Base-by-base conservation (phyloP, 495 filamentous ascomycete species). In the Rhizodiscina lignyota region DNA sequence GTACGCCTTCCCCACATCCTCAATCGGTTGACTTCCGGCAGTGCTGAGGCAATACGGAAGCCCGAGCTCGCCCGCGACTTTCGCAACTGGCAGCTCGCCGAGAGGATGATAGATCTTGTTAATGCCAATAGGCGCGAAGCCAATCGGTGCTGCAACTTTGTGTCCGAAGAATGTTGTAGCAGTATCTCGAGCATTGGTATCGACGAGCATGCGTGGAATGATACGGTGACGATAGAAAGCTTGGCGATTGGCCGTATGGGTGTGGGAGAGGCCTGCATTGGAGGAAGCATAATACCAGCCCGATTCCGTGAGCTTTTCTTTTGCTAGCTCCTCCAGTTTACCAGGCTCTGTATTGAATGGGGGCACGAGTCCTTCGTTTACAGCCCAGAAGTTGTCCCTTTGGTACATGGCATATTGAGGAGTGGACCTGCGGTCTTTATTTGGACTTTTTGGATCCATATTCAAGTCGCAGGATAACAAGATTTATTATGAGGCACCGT, bases 151-250 rank as follows among this genome's bases (percentile, higher is more conserved):
- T 5, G 60, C 55, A 28, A 72, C 64, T 21, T 56, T 59, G 47
- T 75, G 71, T 12, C 70, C 70, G 55, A 76, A 79, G 39, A 81
- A 72, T 8, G 48, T 51, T 20, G 70, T 68, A 2, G 45, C 49
- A 2, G 67, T 78, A 46, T 77, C 72, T 5, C 72, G 63, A 13
- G 40, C 42, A 41, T 64, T 70, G 13, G 72, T 78, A 52, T 77
- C 70, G 38, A 77, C 64, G 4, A 79, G 62, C 50, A 64, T 66
- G 16, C 61, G 61, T 2, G 73, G 75, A 37, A 78, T 66, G 47
- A 79, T 70, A 24, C 69, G 62, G 55, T 76, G 74, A 1, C 72
- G 66, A 59, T 65, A 76, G 63, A 80, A 79, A 41, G 76, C 64
- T 49, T 77, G 67, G 2, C 75, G 64, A 51, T 79, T 80, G 10